Base-by-base conservation (phyloP, 2,329 filamentous ascomycete genomes). In the Sporothrix luriei region DNA sequence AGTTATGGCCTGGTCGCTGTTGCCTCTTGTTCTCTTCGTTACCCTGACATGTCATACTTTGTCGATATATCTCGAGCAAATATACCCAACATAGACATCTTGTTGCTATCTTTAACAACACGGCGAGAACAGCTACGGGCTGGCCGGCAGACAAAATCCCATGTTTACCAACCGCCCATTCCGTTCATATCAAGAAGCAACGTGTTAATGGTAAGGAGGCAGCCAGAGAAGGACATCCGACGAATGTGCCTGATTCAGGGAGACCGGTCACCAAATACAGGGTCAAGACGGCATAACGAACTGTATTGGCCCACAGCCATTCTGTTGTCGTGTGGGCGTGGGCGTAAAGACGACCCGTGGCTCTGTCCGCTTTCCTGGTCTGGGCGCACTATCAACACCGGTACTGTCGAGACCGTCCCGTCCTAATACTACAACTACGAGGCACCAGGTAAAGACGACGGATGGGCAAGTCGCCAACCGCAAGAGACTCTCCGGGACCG, bases 261-360 rank as follows among this genome's bases (percentile, higher is more conserved):
- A 33, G 6, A 33, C n/a, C 33, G 9, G 33, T 33, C 33, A 33
- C 33, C 33, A 33, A 33, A 33, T 55, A 38, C 38, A 26, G 52
- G 26, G 26, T 57, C 52, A 16, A 57, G 26, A 57, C 52, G 52
- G 52, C 52, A 57, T 57, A 57, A 57, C 52, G 16, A 57, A 38
- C 52, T 29, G 51, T 54, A 54, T 54, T 54, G 51, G 7, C 51
- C 26, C 19, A 26, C 52, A 57, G 26, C 52, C 52, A 19, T 38
- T 38, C 4, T 57, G 26, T n/a, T 14, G 26, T n/a, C 2, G 52
- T 29, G 26, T 16, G 19, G 29, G 54, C 9, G 10, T 57, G 54
- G 46, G 16, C 29, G 38, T 7, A 16, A 19, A 9, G 19, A 38
- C 0, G 52, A 16, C 26, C 52, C 13, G 52, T 40, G 14, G 38